phyloP scores from a whole-genome alignment of 331 rosid species.

The Pyracantha coccinea region DNA sequence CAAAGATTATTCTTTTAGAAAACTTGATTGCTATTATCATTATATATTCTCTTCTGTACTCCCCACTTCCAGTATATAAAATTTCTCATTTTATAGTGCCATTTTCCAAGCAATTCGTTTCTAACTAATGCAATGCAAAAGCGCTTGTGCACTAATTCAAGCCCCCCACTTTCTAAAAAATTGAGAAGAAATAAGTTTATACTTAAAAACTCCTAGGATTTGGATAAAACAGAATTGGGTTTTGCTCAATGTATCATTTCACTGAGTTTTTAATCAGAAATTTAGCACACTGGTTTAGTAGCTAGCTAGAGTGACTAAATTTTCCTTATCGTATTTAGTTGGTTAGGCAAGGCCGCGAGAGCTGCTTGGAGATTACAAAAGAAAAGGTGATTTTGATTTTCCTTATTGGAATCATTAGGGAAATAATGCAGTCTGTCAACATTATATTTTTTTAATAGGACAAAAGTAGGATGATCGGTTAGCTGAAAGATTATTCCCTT shows the following conservation, averaged over 20 bases:
- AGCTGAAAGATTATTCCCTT: no score
- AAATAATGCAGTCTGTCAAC: conserved; percentile 36
- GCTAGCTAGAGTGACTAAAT: neutral
- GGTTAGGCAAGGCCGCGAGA: neutral
- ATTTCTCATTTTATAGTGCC: neutral
- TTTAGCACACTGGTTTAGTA: no score
- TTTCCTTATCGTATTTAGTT: neutral
- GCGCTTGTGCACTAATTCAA: conserved; percentile 6
- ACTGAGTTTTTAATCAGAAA: no score
- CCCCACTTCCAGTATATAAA: conserved; percentile 10
- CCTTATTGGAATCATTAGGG: conserved; percentile 20
- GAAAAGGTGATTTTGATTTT: neutral
- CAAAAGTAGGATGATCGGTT: neutral
- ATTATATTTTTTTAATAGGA: neutral
- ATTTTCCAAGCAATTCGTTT: neutral
- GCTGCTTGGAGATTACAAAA: conserved; percentile 19
- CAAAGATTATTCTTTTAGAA: conserved; percentile 32
- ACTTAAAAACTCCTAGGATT: neutral
- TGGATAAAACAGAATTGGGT: neutral
- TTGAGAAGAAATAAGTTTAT: neutral
- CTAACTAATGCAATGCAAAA: neutral
- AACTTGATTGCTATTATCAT: conserved; percentile 33
- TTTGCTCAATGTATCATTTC: neutral
- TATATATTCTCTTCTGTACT: conserved; percentile 11
- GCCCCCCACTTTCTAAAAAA: neutral